Percentiles rank a stretch among this genome's conserved stretches.
Conservation (phyloP, 495 filamentous ascomycete species). For the Trichoderma gamsii region DNA sequence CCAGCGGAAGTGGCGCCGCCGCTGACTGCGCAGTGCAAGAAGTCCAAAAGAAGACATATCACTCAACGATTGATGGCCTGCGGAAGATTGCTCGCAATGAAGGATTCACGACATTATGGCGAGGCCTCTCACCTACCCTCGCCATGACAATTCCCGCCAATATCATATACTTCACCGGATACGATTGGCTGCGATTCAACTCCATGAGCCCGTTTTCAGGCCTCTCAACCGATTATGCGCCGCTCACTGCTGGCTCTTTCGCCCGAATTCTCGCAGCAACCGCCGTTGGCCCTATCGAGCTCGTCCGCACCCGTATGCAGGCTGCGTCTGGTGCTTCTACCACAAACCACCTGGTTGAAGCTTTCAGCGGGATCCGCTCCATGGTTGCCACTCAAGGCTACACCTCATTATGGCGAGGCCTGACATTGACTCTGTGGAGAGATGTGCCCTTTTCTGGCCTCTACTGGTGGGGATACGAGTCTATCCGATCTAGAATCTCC, state of each 20-base stretch:
- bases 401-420: constrained; percentile 81
- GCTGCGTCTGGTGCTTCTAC: constrained; percentile 57
- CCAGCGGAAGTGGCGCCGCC: constrained; percentile 23
- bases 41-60: constrained; percentile 73
- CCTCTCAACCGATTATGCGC: constrained; percentile 62
- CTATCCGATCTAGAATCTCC: constrained; percentile 58
- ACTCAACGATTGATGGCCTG: constrained; percentile 84
- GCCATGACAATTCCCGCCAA: constrained; percentile 93
- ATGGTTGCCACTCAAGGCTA: constrained; percentile 77
- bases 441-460: constrained; percentile 95
- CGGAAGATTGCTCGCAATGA: constrained; percentile 96
- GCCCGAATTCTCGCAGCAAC: constrained; percentile 77
- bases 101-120: constrained; percentile 80
- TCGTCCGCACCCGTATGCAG: constrained; percentile 90
- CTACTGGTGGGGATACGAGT: constrained; percentile 98
- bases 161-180: constrained; percentile 98
- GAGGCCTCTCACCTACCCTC: constrained; percentile 84
- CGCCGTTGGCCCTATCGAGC: constrained; percentile 84
- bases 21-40: constrained; percentile 85
- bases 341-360: constrained; percentile 56
- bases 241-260: constrained; percentile 69
- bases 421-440: constrained; percentile 89
- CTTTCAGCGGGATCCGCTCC: constrained; percentile 63
- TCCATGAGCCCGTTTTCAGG: constrained; percentile 59
- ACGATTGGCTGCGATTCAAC: constrained; percentile 82